Evolutionary conservation across 78 protist species (phyloP).

Genomic region (Dictyostelium firmibasis): DNA sequence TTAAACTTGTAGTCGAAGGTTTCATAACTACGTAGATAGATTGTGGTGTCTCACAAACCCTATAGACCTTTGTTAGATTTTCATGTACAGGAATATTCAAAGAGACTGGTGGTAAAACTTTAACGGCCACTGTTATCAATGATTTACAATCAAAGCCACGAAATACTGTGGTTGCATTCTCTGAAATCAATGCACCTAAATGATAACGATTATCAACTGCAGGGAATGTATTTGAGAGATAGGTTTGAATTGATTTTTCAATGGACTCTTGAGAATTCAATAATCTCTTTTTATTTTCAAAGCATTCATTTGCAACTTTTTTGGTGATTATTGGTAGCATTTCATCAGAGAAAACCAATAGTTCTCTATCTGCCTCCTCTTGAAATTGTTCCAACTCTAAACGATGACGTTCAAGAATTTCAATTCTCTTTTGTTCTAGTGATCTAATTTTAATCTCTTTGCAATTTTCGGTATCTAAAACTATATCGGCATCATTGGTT

Average conservation of each 20-base stretch:
- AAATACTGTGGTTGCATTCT: slow-evolving; percentile 24
- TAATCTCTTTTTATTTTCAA: not conserved
- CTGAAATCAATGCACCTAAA: slow-evolving; percentile 36
- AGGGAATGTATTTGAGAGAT: slow-evolving; percentile 46
- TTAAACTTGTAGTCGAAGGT: not conserved
- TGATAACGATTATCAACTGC: slow-evolving; percentile 2
- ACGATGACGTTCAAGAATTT: slow-evolving; percentile 43
- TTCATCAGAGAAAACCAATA: not conserved
- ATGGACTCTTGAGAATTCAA: slow-evolving; percentile 3
- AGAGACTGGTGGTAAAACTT: slow-evolving; percentile 38
- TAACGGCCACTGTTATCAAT: slow-evolving; percentile 26
- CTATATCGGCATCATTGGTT: not conserved
- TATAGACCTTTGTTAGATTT: not conserved
- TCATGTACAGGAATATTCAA: not conserved
- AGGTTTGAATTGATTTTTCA: not conserved
- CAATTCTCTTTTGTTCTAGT: not conserved
- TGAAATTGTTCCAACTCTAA: slow-evolving; percentile 53
- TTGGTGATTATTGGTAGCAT: not conserved
- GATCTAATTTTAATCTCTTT: not conserved
- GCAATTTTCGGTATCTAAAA: not conserved
- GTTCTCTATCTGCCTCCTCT: not conserved
- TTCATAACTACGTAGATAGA: slow-evolving; percentile 54
- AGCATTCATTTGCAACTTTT: not conserved
- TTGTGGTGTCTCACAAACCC: not conserved
- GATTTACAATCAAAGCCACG: slow-evolving; percentile 15